Conservation (phyloP, 208 protist species). For the Phytomonas francai region DNA sequence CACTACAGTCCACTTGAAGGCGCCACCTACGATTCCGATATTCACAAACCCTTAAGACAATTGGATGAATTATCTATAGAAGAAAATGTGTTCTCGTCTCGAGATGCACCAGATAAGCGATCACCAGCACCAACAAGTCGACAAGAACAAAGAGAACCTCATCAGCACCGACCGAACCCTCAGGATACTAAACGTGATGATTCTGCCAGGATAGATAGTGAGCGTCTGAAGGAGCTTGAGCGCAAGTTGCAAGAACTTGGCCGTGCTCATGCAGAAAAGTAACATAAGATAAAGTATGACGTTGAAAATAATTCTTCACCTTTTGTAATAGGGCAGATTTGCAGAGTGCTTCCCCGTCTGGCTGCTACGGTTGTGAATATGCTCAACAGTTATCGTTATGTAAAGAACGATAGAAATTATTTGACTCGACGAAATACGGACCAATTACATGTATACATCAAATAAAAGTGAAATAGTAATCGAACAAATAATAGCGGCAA, state of each 20-base stretch:
- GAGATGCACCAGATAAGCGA: background rate
- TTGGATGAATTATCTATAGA: background rate
- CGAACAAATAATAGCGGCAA: background rate
- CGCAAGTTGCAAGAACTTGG: slow-evolving; percentile 23
- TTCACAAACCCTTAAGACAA: slow-evolving; percentile 17
- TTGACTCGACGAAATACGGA: background rate
- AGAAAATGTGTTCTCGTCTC: background rate
- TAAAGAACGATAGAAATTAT: background rate
- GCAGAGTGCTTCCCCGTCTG: background rate
- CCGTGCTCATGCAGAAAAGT: background rate
- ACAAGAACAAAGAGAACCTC: background rate
- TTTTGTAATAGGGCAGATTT: background rate
- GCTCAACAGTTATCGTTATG: background rate
- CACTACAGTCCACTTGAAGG: slow-evolving; percentile 44
- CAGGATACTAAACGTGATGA: slow-evolving; percentile 5
- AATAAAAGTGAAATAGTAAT: background rate
- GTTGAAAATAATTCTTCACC: background rate
- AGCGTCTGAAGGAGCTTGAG: slow-evolving; percentile 29
- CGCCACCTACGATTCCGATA: slow-evolving; percentile 50
- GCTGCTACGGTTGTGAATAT: background rate
- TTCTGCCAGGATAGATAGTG: slow-evolving; percentile 4
- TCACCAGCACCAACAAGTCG: no score
- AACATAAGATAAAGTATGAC: background rate
- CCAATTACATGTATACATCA: background rate
- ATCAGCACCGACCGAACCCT: slow-evolving; percentile 14